Conservation (phyloP, 306 rosid genomes). For the Amphicarpaea edgeworthii region DNA sequence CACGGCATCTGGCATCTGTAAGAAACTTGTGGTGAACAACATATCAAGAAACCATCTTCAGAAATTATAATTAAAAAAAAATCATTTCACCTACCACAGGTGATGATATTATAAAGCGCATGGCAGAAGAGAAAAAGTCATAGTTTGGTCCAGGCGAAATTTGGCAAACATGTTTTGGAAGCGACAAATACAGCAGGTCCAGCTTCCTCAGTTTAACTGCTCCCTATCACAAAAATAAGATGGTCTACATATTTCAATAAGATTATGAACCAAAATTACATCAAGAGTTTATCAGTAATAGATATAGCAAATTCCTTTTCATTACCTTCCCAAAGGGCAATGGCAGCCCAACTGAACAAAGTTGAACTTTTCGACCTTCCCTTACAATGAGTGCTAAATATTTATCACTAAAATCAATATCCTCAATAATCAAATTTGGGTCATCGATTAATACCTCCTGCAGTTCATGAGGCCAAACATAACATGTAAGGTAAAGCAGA, state of each 20-base stretch:
- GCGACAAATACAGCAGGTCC: slow-evolving; percentile 67
- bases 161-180: slow-evolving; percentile 83
- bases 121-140: slow-evolving; percentile 76
- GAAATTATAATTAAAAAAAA: slow-evolving; percentile 20
- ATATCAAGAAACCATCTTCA: slow-evolving; percentile 31
- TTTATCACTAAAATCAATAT: slow-evolving; percentile 81
- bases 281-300: slow-evolving; percentile 33
- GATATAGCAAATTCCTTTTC: slow-evolving; percentile 41
- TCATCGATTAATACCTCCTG: slow-evolving; percentile 74
- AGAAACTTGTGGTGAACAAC: slow-evolving; percentile 41
- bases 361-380: slow-evolving; percentile 67
- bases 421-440: slow-evolving; percentile 62
- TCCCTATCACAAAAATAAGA: slow-evolving; percentile 63
- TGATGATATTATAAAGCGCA: slow-evolving; percentile 87
- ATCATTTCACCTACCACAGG: slow-evolving; percentile 77
- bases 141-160: slow-evolving; percentile 92
- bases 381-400: slow-evolving; percentile 73
- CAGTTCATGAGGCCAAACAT: slow-evolving; percentile 39
- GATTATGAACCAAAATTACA: slow-evolving; percentile 32
- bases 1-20: slow-evolving; percentile 97
- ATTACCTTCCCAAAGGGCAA: slow-evolving; percentile 75
- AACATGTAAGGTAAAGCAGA: slow-evolving; percentile 35
- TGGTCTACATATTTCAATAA: slow-evolving; percentile 21
- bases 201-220: slow-evolving; percentile 64
- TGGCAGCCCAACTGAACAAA: slow-evolving; percentile 81